These are phyloP conservation scores for Thielaviopsis euricoi DNA, from an alignment of 2,329 filamentous ascomycete genomes.

Conservation along the genomic window DNA sequence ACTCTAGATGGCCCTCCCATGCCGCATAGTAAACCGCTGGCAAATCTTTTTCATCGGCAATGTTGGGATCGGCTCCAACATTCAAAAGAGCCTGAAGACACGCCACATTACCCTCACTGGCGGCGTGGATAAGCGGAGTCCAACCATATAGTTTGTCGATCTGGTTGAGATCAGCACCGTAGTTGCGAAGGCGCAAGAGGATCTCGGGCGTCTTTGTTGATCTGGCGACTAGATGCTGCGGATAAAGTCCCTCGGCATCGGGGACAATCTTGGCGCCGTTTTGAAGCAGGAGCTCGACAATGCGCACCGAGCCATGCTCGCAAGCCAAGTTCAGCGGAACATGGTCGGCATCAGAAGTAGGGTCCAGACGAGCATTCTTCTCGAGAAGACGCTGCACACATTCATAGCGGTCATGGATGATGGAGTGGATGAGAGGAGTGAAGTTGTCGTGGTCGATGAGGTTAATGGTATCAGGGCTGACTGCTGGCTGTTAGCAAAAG, in stretches of 20 bases:
- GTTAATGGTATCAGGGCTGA: slow-evolving; percentile 61
- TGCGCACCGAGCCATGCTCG: slow-evolving; percentile 73
- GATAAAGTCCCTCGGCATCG: slow-evolving; percentile 88
- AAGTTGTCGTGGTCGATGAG: slow-evolving; percentile 93
- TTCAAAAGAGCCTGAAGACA: slow-evolving; percentile 71
- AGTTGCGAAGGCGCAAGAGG: slow-evolving; percentile 62
- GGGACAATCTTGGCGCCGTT: slow-evolving; percentile 70
- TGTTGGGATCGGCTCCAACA: slow-evolving; percentile 59
- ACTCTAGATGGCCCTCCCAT: slow-evolving; percentile 91
- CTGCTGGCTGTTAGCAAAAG: slow-evolving; percentile 20
- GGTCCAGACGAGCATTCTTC: slow-evolving; percentile 70
- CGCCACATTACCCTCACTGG: slow-evolving; percentile 84
- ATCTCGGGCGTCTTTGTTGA: slow-evolving; percentile 70
- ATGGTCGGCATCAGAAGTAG: slow-evolving; percentile 73
- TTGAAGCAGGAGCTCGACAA: slow-evolving; percentile 70
- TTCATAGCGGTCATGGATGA: slow-evolving; percentile 68
- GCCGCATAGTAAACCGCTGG: slow-evolving; percentile 97
- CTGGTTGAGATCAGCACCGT: slow-evolving; percentile 81
- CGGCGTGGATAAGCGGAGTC: slow-evolving; percentile 92
- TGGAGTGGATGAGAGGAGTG: slow-evolving; percentile 85
- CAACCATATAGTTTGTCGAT: slow-evolving; percentile 92
- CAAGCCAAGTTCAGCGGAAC: slow-evolving; percentile 90
- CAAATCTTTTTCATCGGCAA: slow-evolving; percentile 79
- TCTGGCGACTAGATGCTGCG: slow-evolving; percentile 89
- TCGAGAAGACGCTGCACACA: slow-evolving; percentile 67